Conservation (phyloP, 345 rosid species). For the Salix dunnii region DNA sequence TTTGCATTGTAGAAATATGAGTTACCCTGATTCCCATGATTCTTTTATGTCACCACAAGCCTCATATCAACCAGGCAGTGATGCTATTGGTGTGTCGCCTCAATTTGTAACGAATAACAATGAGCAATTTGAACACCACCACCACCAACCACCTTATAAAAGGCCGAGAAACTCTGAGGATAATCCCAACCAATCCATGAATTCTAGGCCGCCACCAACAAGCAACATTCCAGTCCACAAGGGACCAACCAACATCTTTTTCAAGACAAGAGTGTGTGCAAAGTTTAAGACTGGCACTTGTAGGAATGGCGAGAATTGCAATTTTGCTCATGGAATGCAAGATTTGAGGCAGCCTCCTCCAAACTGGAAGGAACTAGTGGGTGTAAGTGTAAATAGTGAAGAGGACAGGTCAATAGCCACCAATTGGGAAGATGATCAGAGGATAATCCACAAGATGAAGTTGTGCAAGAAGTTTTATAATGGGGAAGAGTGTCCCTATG, state of each 20-base stretch:
- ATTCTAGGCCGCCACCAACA: conserved; percentile 24
- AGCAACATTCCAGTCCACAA: conserved; percentile 48
- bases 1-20: conserved; percentile 31
- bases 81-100: conserved; percentile 59
- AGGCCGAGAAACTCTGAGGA: conserved; percentile 66
- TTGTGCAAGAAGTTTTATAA: conserved; percentile 90
- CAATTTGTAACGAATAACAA: conserved; percentile 41
- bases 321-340: conserved; percentile 87
- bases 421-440: conserved; percentile 87
- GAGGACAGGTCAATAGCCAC: conserved; percentile 54
- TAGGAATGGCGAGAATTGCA: conserved; percentile 88
- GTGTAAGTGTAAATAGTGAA: conserved; percentile 35
- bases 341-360: conserved; percentile 91
- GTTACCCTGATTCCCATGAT: conserved; percentile 51
- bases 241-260: conserved; percentile 76
- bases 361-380: conserved; percentile 92
- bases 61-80: conserved; percentile 36
- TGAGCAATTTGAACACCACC: conserved; percentile 41
- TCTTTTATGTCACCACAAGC: conserved; percentile 33
- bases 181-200: conserved; percentile 25
- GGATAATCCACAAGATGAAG: conserved; percentile 88
- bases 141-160: conserved; percentile 54
- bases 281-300: conserved; percentile 64
- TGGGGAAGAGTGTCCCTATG: conserved; percentile 95
- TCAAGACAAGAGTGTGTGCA: conserved; percentile 82